phyloP scores from a whole-genome alignment of 768 basidiomycete genomes.

The Tylopilus rubrobrunneus region DNA sequence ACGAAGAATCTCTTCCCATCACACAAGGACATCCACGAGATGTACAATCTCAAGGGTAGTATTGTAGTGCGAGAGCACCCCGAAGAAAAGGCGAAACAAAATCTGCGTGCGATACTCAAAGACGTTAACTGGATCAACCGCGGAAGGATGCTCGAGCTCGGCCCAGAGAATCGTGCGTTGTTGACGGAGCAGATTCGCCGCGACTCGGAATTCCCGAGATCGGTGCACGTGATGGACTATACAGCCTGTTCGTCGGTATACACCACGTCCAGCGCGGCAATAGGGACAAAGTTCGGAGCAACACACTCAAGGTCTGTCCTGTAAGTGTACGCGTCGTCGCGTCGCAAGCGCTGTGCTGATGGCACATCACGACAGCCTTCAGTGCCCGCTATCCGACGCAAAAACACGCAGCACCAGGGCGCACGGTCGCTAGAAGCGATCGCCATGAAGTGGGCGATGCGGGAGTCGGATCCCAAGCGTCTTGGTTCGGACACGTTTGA shows the following conservation, averaged over 20 bases:
- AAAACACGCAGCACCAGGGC: constrained; percentile 55
- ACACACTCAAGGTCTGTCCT: constrained; percentile 89
- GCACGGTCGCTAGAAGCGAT: constrained; percentile 66
- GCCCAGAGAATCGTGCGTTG: constrained; percentile 91
- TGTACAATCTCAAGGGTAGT: constrained; percentile 94
- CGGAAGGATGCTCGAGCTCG: constrained; percentile 74
- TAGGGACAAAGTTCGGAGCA: constrained; percentile 84
- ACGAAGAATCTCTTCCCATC: constrained; percentile 99
- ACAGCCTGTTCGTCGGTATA: constrained; percentile 89
- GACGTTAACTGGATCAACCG: constrained; percentile 96
- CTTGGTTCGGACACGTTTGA: constrained; percentile 51
- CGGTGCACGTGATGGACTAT: constrained; percentile 92
- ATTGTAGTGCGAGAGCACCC: constrained; percentile 86
- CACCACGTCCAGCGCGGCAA: constrained; percentile 92
- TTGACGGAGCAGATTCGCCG: constrained; percentile 87
- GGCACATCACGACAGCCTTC: constrained; percentile 51
- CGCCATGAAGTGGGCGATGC: constrained; percentile 83
- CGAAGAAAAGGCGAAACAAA: constrained; percentile 72
- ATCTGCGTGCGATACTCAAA: constrained; percentile 88
- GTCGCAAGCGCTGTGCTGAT: not conserved
- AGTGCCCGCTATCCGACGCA: constrained; percentile 59
- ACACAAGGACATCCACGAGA: constrained; percentile 96
- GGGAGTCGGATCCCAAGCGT: constrained; percentile 72
- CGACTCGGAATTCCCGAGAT: constrained; percentile 82
- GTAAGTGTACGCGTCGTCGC: constrained; percentile 42